phyloP scores from a whole-genome alignment of 352 stramenopile species.

The Globisporangium orthogonon region DNA sequence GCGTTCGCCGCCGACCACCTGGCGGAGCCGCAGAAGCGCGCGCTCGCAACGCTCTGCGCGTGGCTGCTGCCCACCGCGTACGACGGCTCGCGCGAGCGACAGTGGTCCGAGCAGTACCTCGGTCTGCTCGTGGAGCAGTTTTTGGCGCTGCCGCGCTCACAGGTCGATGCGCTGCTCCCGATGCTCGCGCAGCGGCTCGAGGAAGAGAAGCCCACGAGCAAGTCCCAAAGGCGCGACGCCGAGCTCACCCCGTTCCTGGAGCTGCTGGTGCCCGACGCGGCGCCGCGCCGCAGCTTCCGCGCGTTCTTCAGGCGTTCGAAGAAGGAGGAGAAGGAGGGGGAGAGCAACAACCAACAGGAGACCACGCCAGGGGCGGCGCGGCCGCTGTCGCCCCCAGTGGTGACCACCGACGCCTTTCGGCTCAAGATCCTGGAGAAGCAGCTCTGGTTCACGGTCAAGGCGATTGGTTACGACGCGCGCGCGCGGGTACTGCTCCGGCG shows the following conservation, averaged over 20 bases:
- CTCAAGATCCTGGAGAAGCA: constrained; percentile 54
- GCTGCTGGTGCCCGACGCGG: constrained; percentile 36
- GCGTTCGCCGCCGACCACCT: constrained; percentile 28
- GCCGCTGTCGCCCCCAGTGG: constrained; percentile 3
- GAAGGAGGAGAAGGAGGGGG: constrained; percentile 15
- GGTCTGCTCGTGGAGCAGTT: constrained; percentile 60
- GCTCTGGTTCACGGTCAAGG: constrained; percentile 77
- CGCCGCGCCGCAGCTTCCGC: constrained; percentile 15
- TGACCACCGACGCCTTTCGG: constrained; percentile 36
- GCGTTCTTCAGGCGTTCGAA: constrained; percentile 26
- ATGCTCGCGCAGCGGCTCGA: constrained; percentile 41
- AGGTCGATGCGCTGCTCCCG: constrained; percentile 64
- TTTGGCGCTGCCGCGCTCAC: constrained; percentile 33
- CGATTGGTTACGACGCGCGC: constrained; percentile 70
- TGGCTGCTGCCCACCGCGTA: constrained; percentile 61
- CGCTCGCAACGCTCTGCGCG: constrained; percentile 54
- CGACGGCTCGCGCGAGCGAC: constrained; percentile 44
- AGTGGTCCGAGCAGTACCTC: constrained; percentile 65
- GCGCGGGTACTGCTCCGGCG: constrained; percentile 45
- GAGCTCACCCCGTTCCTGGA: constrained; percentile 56
- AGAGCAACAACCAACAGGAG: neutral
- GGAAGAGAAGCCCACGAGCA: constrained; percentile 12
- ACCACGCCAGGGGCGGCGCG: constrained; percentile 3
- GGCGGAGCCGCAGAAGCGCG: constrained; percentile 50
- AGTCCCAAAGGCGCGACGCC: constrained; percentile 1